Conservation (phyloP, 495 filamentous ascomycete species). For the Trichoderma virens region DNA sequence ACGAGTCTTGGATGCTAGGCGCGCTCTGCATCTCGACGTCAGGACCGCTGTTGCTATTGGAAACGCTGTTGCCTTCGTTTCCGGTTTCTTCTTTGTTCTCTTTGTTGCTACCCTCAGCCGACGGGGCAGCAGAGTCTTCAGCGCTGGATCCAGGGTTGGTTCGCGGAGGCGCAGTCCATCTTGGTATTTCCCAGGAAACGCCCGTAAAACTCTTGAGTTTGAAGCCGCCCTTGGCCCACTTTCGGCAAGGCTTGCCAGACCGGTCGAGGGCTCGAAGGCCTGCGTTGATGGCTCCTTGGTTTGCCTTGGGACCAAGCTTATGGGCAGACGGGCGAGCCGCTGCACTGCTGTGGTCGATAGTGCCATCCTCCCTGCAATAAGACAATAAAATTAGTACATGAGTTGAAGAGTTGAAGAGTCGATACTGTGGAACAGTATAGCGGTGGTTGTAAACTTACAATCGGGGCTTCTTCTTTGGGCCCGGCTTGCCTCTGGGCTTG, state of each 20-base stretch:
- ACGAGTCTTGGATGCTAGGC: conserved; percentile 32
- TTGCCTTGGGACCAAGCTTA: conserved; percentile 93
- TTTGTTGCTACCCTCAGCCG: conserved; percentile 67
- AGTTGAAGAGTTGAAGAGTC: conserved; percentile 11
- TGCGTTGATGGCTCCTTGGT: conserved; percentile 96
- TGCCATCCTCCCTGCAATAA: conserved; percentile 52
- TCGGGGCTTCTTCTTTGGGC: conserved; percentile 89
- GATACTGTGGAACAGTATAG: not conserved
- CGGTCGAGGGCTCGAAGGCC: conserved; percentile 89
- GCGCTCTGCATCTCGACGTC: conserved; percentile 39
- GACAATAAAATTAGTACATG: conserved; percentile 22
- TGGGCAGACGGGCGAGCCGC: conserved; percentile 41
- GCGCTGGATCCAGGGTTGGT: conserved; percentile 27
- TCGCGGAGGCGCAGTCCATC: conserved; percentile 71
- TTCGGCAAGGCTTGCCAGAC: conserved; percentile 80
- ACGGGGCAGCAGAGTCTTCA: conserved; percentile 29
- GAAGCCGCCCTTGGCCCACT: conserved; percentile 77
- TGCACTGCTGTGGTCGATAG: conserved; percentile 36
- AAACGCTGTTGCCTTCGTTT: conserved; percentile 25
- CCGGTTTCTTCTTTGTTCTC: conserved; percentile 70
- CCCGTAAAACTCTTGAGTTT: conserved; percentile 91
- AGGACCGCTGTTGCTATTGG: conserved; percentile 52
- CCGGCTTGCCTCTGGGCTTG: conserved; percentile 75
- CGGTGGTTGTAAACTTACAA: conserved; percentile 55
- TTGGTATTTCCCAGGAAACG: conserved; percentile 70